phyloP scores from a whole-genome alignment of 768 basidiomycete genomes.

The Panus rudis region DNA sequence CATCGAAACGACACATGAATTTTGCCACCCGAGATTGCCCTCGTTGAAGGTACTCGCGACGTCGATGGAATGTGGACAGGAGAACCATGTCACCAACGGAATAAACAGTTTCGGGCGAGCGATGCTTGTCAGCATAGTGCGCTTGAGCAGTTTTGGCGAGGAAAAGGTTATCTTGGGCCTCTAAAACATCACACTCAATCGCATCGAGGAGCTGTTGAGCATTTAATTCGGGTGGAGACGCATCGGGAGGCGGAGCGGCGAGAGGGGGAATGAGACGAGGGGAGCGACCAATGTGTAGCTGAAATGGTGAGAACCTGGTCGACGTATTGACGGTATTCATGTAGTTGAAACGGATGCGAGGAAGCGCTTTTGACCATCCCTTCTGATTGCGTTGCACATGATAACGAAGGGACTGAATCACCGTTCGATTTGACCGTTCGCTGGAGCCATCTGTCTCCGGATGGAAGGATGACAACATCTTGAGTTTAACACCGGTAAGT shows the following conservation, averaged over 20 bases:
- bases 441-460: constrained; percentile 31
- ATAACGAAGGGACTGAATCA: constrained; percentile 17
- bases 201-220: neutral
- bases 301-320: constrained; percentile 18
- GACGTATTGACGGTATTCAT: constrained; percentile 19
- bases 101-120: constrained; percentile 17
- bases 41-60: constrained; percentile 17
- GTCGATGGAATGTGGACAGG: constrained; percentile 26
- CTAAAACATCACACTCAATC: constrained; percentile 15
- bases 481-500: constrained; percentile 22
- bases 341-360: constrained; percentile 17
- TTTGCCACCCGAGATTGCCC: constrained; percentile 29
- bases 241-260: neutral
- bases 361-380: constrained; percentile 11
- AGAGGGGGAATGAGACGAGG: constrained; percentile 17
- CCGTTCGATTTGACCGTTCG: constrained; percentile 23
- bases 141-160: constrained; percentile 23
- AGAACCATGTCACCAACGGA: constrained; percentile 28
- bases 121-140: constrained; percentile 19
- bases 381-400: constrained; percentile 17
- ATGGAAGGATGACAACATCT: constrained; percentile 29
- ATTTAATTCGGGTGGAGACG: too few species aligned
- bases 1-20: constrained; percentile 33
- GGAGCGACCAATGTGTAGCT: constrained; percentile 11
- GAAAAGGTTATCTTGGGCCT: constrained; percentile 31